Evolutionary conservation across 805 yeast genomes (phyloP).

Genomic region (Teunomyces atbi): DNA sequence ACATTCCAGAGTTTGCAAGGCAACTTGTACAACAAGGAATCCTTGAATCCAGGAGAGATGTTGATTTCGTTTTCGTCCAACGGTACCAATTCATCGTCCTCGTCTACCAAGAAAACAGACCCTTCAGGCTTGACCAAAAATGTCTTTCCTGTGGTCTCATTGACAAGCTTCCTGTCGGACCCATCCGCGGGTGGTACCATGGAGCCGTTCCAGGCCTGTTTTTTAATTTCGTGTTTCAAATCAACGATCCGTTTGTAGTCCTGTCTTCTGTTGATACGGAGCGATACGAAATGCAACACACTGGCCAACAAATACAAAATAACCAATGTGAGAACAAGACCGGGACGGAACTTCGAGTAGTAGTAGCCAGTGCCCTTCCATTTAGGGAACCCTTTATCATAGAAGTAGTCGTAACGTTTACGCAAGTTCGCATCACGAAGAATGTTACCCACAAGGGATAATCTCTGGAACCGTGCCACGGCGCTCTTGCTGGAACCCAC

Average conservation of each 20-base stretch:
- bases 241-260: slow-evolving; percentile 55
- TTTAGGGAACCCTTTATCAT: slow-evolving; percentile 80
- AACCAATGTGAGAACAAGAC: slow-evolving; percentile 47
- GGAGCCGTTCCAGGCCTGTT: slow-evolving; percentile 56
- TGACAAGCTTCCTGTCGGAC: slow-evolving; percentile 41
- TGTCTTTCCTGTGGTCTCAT: slow-evolving; percentile 46
- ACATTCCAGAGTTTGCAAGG: slow-evolving; percentile 47
- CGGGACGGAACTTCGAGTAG: slow-evolving; percentile 69
- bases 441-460: slow-evolving; percentile 74
- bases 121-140: slow-evolving; percentile 60
- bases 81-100: slow-evolving; percentile 34
- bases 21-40: slow-evolving; percentile 43
- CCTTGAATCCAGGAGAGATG: slow-evolving; percentile 46
- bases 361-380: slow-evolving; percentile 70
- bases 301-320: slow-evolving; percentile 53
- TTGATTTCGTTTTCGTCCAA: slow-evolving; percentile 49
- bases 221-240: slow-evolving; percentile 51
- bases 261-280: slow-evolving; percentile 53
- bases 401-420: slow-evolving; percentile 80
- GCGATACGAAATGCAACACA: slow-evolving; percentile 55
- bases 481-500: slow-evolving; percentile 42
- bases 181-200: slow-evolving; percentile 50
- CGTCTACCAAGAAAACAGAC: slow-evolving; percentile 47
- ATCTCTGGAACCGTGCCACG: slow-evolving; percentile 70
- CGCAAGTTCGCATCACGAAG: slow-evolving; percentile 54